Percentiles rank a stretch among this genome's conserved stretches.
Evolutionary conservation across 305 asterid genomes (phyloP).

Genomic region (Fraxinus paxiana): DNA sequence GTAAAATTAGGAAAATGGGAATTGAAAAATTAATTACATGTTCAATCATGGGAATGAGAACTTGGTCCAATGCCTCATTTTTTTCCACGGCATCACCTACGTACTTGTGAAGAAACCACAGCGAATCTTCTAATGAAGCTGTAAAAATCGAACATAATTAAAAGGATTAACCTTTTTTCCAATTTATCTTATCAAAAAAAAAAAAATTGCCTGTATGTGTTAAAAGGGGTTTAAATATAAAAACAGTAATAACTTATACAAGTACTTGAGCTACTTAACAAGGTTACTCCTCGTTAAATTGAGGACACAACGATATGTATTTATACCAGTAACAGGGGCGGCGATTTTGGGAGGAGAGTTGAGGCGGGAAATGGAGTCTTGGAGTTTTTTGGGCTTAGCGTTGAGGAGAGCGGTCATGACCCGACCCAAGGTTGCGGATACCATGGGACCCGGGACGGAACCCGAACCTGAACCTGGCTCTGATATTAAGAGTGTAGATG

Average conservation of each 20-base stretch:
- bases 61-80: constrained; percentile 61
- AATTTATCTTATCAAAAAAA: not conserved
- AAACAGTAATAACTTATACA: not conserved
- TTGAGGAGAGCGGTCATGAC: constrained; percentile 58
- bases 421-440: constrained; percentile 59
- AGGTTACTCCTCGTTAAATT: not conserved
- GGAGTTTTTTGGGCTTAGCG: constrained; percentile 70
- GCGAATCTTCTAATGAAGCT: constrained; percentile 79
- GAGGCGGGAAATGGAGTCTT: constrained; percentile 55
- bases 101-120: constrained; percentile 84
- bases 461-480: constrained; percentile 22
- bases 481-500: not conserved
- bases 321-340: constrained; percentile 45
- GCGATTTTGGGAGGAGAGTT: constrained; percentile 47
- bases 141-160: constrained; percentile 9
- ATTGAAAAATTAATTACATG: constrained; percentile 40
- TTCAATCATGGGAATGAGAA: constrained; percentile 82
- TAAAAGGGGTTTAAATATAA: not conserved
- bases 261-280: not conserved
- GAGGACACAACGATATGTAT: not conserved
- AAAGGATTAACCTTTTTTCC: not conserved
- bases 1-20: not conserved
- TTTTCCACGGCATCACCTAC: constrained; percentile 53
- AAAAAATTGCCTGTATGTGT: not conserved
- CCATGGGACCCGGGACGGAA: constrained; percentile 30